phyloP scores from a whole-genome alignment of 2,329 filamentous ascomycete genomes.

The Magnaporthiopsis incrustans region DNA sequence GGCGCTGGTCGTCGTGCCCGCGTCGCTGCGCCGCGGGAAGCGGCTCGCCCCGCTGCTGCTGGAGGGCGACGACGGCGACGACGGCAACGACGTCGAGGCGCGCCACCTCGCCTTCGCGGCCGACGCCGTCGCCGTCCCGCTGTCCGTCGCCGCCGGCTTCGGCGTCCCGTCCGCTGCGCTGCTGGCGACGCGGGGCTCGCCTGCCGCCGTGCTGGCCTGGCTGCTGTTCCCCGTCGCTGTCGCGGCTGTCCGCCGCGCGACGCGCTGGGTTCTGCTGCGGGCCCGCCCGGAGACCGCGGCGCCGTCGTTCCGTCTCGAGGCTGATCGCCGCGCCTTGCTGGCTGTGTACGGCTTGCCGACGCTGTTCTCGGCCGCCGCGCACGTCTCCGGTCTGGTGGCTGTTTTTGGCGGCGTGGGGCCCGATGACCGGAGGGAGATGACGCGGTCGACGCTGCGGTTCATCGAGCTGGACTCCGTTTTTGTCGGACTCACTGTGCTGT shows the following conservation, averaged over 20 bases:
- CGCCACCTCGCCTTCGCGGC: slow-evolving; percentile 32
- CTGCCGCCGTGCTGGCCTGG: slow-evolving; percentile 34
- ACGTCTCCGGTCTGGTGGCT: slow-evolving; percentile 20
- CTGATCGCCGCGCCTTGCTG: slow-evolving; percentile 26
- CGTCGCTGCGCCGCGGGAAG: slow-evolving; percentile 35
- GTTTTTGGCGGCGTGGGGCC: slow-evolving; percentile 19
- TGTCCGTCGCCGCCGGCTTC: slow-evolving; percentile 39
- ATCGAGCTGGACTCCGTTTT: slow-evolving; percentile 39
- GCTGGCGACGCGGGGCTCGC: slow-evolving; percentile 29
- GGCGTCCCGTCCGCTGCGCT: slow-evolving; percentile 37
- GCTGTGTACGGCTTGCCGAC: slow-evolving; percentile 39
- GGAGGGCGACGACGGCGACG: too few relatives aligned
- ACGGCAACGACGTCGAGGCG: slow-evolving; percentile 14
- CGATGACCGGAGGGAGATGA: slow-evolving; percentile 42
- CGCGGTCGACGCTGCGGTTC: slow-evolving; percentile 35
- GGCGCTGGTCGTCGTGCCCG: slow-evolving; percentile 42
- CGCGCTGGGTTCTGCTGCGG: slow-evolving; percentile 19
- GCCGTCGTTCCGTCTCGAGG: slow-evolving; percentile 34
- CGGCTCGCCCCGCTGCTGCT: slow-evolving; percentile 21
- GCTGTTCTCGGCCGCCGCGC: slow-evolving; percentile 32
- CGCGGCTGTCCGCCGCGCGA: slow-evolving; percentile 30
- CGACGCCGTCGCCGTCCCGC: slow-evolving; percentile 50
- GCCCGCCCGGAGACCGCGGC: slow-evolving; percentile 13
- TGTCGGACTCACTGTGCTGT: slow-evolving; percentile 38
- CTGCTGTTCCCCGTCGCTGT: slow-evolving; percentile 45